Evolutionary conservation across 2,329 filamentous ascomycete species (phyloP), one percentile per base, ranked within the genome.

Genomic region (Pseudocercospora musae): DNA sequence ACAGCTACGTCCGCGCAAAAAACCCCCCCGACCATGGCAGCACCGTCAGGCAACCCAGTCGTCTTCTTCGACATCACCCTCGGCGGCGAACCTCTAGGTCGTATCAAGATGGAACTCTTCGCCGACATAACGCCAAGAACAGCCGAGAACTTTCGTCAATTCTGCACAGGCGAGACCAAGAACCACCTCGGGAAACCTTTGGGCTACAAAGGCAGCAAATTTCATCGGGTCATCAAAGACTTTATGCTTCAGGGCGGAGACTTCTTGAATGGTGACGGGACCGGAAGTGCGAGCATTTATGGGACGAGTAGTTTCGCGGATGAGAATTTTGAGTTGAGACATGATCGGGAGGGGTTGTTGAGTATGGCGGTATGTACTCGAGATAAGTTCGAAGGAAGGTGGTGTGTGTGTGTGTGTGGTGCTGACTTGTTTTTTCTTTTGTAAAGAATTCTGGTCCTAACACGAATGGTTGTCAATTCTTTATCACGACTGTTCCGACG

Each of bases 181-280:
- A 90, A 90, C 73, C 77, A 85, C 56, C 84, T 87, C 9, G 91
- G 92, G 33, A 84, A 87, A 66, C 89, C 93, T 0, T 90, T 96
- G 74, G 95, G 95, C 66, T 99, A 97, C 84, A 98, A 97, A 79
- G 90, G 91, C 58, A 89, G 86, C 80, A 96, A 92, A 77, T 97
- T 98, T 73, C 95, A 98, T 78, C 88, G 95, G 62, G 91, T 98
- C 71, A 96, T 97, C 76, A 91, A 90, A 78, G 90, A 91, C 72
- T 97, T 98, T 80, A 98, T 98, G 94, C 90, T 95, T 72, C 95
- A 99, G 77, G 94, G 94, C 50, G 95, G 95, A 58, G 95, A 99
- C 77, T 98, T 98, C 76, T 81, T 96, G 48, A 92, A 96, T 72
- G 91, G 92, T 57, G 91, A 98, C 76, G 95, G 95, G 57, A 96